phyloP scores from a whole-genome alignment of 2,329 filamentous ascomycete species.

The Balansia obtecta region DNA sequence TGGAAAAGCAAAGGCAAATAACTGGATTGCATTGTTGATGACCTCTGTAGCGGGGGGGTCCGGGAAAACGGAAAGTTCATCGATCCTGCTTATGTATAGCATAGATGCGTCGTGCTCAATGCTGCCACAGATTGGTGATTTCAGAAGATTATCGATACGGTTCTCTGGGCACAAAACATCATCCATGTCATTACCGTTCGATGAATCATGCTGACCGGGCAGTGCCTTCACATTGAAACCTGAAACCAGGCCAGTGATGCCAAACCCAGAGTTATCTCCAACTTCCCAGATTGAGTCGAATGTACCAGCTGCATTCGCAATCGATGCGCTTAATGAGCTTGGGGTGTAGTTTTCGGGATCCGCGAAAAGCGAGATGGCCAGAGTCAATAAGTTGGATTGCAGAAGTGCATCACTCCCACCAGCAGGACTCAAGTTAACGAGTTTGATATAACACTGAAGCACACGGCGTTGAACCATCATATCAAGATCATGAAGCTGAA shows the following conservation, averaged over 20 bases:
- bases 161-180: conserved; percentile 50
- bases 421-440: conserved; percentile 77
- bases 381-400: conserved; percentile 81
- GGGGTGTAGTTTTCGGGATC: conserved; percentile 82
- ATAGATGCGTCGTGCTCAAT: conserved; percentile 81
- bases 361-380: conserved; percentile 84
- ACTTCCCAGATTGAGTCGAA: conserved; percentile 96
- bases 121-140: conserved; percentile 67
- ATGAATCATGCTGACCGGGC: conserved; percentile 52
- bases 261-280: conserved; percentile 87
- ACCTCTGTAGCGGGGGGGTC: conserved; percentile 86
- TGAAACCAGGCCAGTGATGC: conserved; percentile 72
- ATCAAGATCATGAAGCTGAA: conserved; percentile 83
- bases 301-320: conserved; percentile 76
- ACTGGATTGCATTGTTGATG: conserved; percentile 83
- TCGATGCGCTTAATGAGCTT: conserved; percentile 77
- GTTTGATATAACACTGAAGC: conserved; percentile 85
- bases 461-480: conserved; percentile 89
- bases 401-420: conserved; percentile 76
- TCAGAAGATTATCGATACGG: conserved; percentile 46
- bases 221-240: conserved; percentile 63
- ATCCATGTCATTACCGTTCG: conserved; percentile 32
- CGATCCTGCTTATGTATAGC: conserved; percentile 49
- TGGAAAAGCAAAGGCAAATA: conserved; percentile 86
- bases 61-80: conserved; percentile 36